These are phyloP conservation scores for Kalmanozyma brasiliensis DNA, from an alignment of 1,284 basidiomycete species.

Conservation along the genomic window DNA sequence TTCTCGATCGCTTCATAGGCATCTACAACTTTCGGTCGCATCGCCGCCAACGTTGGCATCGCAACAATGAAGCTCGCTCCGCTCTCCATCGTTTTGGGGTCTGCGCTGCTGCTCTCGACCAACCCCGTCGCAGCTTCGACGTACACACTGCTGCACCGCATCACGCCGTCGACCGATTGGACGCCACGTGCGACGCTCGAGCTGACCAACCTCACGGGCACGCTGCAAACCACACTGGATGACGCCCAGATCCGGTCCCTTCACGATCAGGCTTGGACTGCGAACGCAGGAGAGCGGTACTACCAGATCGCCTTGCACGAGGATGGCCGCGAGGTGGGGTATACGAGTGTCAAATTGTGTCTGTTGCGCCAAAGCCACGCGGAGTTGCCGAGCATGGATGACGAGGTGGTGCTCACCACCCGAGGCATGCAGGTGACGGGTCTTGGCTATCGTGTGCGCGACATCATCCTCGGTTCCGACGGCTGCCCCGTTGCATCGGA, in stretches of 20 bases:
- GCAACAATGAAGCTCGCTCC: too few species aligned
- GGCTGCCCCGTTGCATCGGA: constrained; percentile 15
- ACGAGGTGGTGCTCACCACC: constrained; percentile 15
- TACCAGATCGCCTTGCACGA: constrained; percentile 8
- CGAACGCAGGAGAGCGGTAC: background rate
- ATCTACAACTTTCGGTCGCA: too few species aligned
- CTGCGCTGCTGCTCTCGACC: too few species aligned
- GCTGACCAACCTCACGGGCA: background rate
- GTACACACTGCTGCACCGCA: constrained; percentile 29
- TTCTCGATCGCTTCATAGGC: too few species aligned
- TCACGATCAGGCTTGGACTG: background rate
- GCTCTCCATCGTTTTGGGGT: too few species aligned
- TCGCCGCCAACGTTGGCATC: too few species aligned
- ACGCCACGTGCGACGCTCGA: constrained; percentile 11
- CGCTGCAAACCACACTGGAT: background rate
- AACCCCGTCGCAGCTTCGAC: background rate
- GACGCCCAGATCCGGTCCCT: too few species aligned
- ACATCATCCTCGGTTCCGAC: constrained; percentile 18
- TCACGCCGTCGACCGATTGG: constrained; percentile 17
- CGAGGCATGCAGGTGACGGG: background rate
- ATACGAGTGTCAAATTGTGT: constrained; percentile 20
- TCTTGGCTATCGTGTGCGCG: constrained; percentile 19
- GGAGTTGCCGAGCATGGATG: constrained; percentile 15
- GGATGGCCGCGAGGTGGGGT: background rate
- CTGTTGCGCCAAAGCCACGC: constrained; percentile 26